Conservation (phyloP, 2,329 filamentous ascomycete genomes). For the Rutstroemia sp. region DNA sequence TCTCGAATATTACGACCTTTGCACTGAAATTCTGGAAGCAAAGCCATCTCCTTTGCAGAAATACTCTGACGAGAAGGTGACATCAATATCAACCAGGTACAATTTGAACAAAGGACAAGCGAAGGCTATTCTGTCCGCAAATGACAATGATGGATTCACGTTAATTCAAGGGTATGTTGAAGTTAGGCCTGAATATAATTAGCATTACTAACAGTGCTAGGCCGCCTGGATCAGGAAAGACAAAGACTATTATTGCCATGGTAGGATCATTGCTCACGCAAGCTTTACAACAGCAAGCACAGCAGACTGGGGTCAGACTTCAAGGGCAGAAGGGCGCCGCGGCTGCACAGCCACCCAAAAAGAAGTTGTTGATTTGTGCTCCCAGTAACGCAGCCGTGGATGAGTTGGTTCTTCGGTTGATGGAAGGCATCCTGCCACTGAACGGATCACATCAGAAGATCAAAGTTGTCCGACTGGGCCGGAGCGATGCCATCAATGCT, state of each 20-base stretch:
- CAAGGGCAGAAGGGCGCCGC: conserved; percentile 28
- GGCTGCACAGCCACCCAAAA: conserved; percentile 38
- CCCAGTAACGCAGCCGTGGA: conserved; percentile 98
- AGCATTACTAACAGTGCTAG: conserved; percentile 35
- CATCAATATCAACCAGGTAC: conserved; percentile 67
- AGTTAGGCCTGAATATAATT: conserved; percentile 8
- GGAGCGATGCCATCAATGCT: conserved; percentile 85
- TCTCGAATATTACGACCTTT: conserved; percentile 90
- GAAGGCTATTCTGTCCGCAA: conserved; percentile 81
- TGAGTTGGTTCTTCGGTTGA: conserved; percentile 88
- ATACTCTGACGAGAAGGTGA: conserved; percentile 68
- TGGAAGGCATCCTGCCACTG: conserved; percentile 73
- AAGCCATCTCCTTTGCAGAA: conserved; percentile 82
- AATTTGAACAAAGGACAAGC: conserved; percentile 83
- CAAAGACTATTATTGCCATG: conserved; percentile 95
- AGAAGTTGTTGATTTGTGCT: conserved; percentile 94
- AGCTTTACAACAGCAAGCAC: conserved; percentile 30
- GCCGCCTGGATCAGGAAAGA: conserved; percentile 94
- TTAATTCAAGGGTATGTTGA: conserved; percentile 72
- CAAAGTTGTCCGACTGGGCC: conserved; percentile 82
- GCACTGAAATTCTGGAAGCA: conserved; percentile 82
- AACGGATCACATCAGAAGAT: conserved; percentile 67
- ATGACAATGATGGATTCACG: conserved; percentile 95
- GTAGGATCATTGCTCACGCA: conserved; percentile 75
- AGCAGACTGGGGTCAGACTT: conserved; percentile 24